Percentiles rank a stretch among this genome's conserved stretches.
phyloP scores from a whole-genome alignment of 2,329 filamentous ascomycete genomes.

The Huntiella decipiens region DNA sequence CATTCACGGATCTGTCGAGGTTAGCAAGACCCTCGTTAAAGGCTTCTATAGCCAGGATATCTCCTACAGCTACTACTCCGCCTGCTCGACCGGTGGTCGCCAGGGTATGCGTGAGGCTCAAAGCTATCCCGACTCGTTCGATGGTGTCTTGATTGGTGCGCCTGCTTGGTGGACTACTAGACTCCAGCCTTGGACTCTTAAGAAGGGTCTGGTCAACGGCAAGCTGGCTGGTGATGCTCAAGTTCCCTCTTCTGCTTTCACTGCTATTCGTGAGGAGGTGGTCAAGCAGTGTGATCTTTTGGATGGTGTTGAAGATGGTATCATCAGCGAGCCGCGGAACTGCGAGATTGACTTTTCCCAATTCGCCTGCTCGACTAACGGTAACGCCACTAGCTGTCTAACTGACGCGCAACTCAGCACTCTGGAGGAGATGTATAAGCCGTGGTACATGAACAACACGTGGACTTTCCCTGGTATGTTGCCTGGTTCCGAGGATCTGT shows the following conservation, averaged over 20 bases:
- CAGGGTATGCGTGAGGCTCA: conserved; percentile 29
- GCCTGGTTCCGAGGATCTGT: conserved; percentile 25
- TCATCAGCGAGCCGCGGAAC: conserved; percentile 26
- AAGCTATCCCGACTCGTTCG: conserved; percentile 28
- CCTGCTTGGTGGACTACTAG: conserved; percentile 29
- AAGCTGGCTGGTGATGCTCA: conserved; percentile 25
- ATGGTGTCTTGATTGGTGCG: conserved; percentile 26
- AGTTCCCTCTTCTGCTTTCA: conserved; percentile 24
- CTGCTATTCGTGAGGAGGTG: conserved; percentile 24
- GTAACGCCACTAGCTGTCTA: conserved; percentile 20
- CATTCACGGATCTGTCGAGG: conserved; percentile 28
- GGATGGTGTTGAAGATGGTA: conserved; percentile 30
- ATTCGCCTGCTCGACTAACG: conserved; percentile 20
- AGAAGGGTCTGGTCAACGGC: conserved; percentile 26
- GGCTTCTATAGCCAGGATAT: conserved; percentile 27
- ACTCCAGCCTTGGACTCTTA: conserved; percentile 21
- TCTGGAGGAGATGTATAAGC: conserved; percentile 16
- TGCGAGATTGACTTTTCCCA: conserved; percentile 26
- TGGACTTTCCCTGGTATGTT: conserved; percentile 22
- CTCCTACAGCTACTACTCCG: conserved; percentile 23
- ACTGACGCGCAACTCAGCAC: conserved; percentile 22
- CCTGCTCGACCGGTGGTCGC: conserved; percentile 32
- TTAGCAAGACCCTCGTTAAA: conserved; percentile 27
- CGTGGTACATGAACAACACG: conserved; percentile 16
- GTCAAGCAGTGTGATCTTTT: conserved; percentile 30